phyloP scores from a whole-genome alignment of 306 rosid species.

The Potentilla sterilis region DNA sequence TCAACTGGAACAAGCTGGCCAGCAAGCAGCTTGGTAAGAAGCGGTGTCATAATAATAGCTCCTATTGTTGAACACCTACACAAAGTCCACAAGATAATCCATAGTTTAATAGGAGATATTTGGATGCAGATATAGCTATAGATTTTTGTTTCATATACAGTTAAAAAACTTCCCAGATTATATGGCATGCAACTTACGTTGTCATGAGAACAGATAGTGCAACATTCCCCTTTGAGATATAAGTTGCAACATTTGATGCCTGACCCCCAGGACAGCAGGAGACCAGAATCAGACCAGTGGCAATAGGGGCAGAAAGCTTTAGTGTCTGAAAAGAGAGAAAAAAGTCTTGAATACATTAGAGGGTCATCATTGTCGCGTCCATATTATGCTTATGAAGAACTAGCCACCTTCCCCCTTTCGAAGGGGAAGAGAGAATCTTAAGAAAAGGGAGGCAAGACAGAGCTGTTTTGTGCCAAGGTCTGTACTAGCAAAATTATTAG shows the following conservation, averaged over 20 bases:
- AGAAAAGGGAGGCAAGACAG: background rate
- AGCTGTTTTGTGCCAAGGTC: background rate
- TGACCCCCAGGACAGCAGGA: conserved; percentile 99
- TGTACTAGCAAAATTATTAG: background rate
- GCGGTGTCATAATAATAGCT: conserved; percentile 90
- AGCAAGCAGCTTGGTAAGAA: conserved; percentile 91
- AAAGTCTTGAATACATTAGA: conserved; percentile 9
- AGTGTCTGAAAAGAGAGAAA: conserved; percentile 50
- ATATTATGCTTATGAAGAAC: background rate
- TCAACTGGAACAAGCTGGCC: conserved; percentile 96
- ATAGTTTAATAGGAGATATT: background rate
- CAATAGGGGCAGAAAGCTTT: conserved; percentile 93
- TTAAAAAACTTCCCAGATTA: background rate
- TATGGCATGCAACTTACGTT: conserved; percentile 51
- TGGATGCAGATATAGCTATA: conserved; percentile 8
- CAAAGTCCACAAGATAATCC: conserved; percentile 19
- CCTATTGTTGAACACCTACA: conserved; percentile 88
- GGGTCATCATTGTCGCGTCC: background rate
- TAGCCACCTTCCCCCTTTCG: background rate
- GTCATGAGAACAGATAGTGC: conserved; percentile 96
- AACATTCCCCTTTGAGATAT: conserved; percentile 91
- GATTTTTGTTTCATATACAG: background rate
- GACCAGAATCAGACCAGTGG: conserved; percentile 95
- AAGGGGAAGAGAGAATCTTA: background rate
- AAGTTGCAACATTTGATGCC: conserved; percentile 96